Evolutionary conservation across 169 alveolate genomes (phyloP), one percentile per base, ranked within the genome.

Genomic region (Cryptosporidium parvum): DNA sequence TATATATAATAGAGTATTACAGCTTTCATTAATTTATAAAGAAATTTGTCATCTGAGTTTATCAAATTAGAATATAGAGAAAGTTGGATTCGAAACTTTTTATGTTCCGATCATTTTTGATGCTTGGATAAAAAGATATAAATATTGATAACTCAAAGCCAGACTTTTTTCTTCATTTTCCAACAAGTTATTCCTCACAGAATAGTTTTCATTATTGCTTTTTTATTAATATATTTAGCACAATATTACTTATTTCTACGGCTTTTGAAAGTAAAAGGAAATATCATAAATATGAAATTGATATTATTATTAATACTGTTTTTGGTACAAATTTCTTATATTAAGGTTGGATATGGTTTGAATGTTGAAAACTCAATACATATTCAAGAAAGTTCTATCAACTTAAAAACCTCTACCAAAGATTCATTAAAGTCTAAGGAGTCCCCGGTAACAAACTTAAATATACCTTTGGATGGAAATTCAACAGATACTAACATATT

Each of bases 311-410:
- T 73, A 8, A 21, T 73, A 8, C 14, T 73, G n/a, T 53, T 73
- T 52, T 33, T 73, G 29, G 39, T 73, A 1, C 86, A 73, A 23
- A 23, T 56, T 31, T 73, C 86, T 23, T 73, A 21, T 29, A 31
- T 39, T 31, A 29, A 73, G 39, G 33, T 73, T 23, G 86, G 86
- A 21, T 59, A 73, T 56, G 72, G 72, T 35, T 29, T 73, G n/a
- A 73, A 73, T 58, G 70, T 73, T n/a, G 86, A 73, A 37, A 73
- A 58, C 56, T 73, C 86, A 33, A 29, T 42, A 12, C 62, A 73
- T 16, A n/a, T 73, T 29, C 31, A 18, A 14, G 37, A 26, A 14
- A 56, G 21, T 18, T 35, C n/a, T 29, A 1, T 1, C 8, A 12
- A 52, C 1, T 71, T 39, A 12, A 31, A 44, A 14, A 18, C 48